Evolutionary conservation across 352 stramenopile genomes (phyloP).

Genomic region (Pythium sukuiense): DNA sequence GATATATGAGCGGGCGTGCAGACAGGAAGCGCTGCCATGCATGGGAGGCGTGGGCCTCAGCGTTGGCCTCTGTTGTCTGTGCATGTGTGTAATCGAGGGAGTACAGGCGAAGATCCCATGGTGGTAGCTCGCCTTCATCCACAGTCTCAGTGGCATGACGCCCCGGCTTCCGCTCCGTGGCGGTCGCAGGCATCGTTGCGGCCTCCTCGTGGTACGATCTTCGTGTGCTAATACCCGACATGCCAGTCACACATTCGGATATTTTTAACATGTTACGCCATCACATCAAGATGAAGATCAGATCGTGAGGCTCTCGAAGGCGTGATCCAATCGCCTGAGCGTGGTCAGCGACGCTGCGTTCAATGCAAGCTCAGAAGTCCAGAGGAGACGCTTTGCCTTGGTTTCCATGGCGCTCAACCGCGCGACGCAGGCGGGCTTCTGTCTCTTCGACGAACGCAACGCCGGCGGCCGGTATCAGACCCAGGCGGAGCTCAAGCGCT

Average conservation of each 20-base stretch:
- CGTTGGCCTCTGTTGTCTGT: slow-evolving; percentile 8
- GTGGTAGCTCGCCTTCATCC: background rate
- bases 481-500: slow-evolving; percentile 70
- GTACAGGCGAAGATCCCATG: slow-evolving; percentile 46
- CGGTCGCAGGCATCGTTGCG: background rate
- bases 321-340: background rate
- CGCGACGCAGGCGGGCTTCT: slow-evolving; percentile 63
- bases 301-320: background rate
- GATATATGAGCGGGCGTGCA: slow-evolving; percentile 41
- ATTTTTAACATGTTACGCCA: background rate
- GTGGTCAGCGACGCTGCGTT: background rate
- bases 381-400: background rate
- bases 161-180: background rate
- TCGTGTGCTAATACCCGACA: too few species aligned
- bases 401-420: slow-evolving; percentile 50
- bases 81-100: slow-evolving; percentile 37
- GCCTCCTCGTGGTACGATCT: background rate
- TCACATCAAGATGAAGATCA: background rate
- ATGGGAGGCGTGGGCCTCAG: slow-evolving; percentile 24
- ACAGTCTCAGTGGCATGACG: background rate
- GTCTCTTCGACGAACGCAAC: slow-evolving; percentile 78
- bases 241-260: background rate
- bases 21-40: slow-evolving; percentile 41
- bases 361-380: background rate
- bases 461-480: slow-evolving; percentile 72